These are phyloP conservation scores for Mucor sp. DNA, from an alignment of 371 early-diverging fungal species.

Conservation along the genomic window DNA sequence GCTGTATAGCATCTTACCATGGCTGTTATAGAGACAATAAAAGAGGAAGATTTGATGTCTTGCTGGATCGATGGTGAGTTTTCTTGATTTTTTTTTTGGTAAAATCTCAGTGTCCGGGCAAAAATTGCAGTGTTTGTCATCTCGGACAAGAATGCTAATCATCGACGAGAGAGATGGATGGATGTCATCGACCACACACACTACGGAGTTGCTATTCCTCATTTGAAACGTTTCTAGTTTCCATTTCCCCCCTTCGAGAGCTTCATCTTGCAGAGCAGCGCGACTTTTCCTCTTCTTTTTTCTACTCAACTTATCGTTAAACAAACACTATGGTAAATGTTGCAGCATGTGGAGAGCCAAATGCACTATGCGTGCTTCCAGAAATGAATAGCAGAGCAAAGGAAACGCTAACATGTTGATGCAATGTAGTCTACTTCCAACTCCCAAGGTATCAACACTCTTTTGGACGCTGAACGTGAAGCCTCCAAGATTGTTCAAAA, in stretches of 20 bases:
- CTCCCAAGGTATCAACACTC: constrained; percentile 83
- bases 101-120: neutral
- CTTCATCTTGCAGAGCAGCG: neutral
- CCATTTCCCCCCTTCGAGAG: constrained; percentile 1
- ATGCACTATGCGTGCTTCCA: neutral
- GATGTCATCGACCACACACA: neutral
- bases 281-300: constrained; percentile 1
- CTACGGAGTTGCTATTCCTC: neutral
- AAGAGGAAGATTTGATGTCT: constrained; percentile 19
- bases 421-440: constrained; percentile 62
- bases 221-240: constrained; percentile 7
- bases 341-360: neutral
- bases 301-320: neutral
- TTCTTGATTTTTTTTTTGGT: neutral
- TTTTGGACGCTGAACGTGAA: constrained; percentile 86
- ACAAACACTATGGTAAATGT: neutral
- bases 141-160: neutral
- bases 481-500: constrained; percentile 89
- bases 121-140: neutral
- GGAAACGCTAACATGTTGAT: neutral
- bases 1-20: constrained; percentile 17
- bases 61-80: neutral
- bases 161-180: neutral
- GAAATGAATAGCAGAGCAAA: neutral
- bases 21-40: constrained; percentile 29